Evolutionary conservation across 140 eudicot genomes (phyloP), one percentile per base, ranked within the genome.

Genomic region (Erigeron philadelphicus): DNA sequence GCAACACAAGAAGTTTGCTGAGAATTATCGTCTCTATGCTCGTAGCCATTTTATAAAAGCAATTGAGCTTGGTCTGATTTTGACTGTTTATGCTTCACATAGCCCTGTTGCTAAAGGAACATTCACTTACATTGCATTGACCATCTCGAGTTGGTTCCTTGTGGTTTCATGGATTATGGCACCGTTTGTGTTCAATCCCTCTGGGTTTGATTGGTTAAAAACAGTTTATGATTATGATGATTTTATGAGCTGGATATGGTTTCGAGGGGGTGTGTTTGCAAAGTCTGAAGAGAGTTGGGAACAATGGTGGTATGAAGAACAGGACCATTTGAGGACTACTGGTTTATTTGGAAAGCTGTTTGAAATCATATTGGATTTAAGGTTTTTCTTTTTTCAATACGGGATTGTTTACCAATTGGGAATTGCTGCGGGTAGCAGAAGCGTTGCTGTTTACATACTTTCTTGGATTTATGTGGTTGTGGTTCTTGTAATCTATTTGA

Each of bases 261-360:
- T 60, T 76, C 79, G 79, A 4, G 98, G 96, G 71, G 84, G 96
- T 17, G 96, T 91, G 44, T 86, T 86, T 78, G 84, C 89, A 47
- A 91, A 91, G 63, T 48, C 96, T 9, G 97, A 91, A 45, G 89
- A 91, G 83, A 84, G 97, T 79, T 91, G 97, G 97, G 96, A 88
- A 76, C 73, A 60, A 76, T 91, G 97, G 97, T 91, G 97, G 97
- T 80, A 84, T 3, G 97, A 91, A 73, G 97, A 91, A 75, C 97
- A 91, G 50, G 97, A 91, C 79, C 97, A 91, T 72, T 60, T 91
- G 43, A 82, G 97, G 47, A 88, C 89, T 7, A 91, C 97, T 9
- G 97, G 97, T 79, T 60, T 91, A 38, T 84, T 87, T 82, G 97
- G 97, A 40, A 88, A 82, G 71, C 0, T 88, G n/a, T 67, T 88